Conservation (phyloP, 805 yeast genomes). For the Starmerella floris region DNA sequence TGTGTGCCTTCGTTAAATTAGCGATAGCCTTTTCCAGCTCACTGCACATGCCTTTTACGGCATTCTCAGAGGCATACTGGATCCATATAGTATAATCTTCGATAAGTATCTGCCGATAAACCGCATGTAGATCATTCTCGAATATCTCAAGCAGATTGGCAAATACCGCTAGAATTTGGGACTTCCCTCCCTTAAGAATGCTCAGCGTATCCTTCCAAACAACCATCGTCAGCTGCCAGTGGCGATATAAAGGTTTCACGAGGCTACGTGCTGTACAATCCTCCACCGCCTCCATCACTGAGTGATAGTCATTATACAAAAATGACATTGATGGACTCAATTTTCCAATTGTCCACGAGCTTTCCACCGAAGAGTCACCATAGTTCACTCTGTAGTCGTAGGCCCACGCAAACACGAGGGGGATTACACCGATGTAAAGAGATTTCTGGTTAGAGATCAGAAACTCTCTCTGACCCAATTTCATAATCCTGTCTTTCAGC, state of each 20-base stretch:
- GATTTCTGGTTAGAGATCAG: conserved; percentile 43
- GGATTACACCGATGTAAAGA: conserved; percentile 49
- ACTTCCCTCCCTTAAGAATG: conserved; percentile 54
- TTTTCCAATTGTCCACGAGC: conserved; percentile 90
- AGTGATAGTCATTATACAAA: conserved; percentile 39
- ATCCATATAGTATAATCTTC: conserved; percentile 23
- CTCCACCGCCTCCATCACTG: conserved; percentile 42
- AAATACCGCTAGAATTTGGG: conserved; percentile 46
- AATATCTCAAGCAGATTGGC: conserved; percentile 57
- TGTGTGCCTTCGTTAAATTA: conserved; percentile 3
- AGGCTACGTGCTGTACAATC: conserved; percentile 62
- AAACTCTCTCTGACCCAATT: conserved; percentile 52
- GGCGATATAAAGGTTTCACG: conserved; percentile 66
- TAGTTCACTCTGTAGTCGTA: conserved; percentile 66
- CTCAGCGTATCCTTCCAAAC: conserved; percentile 68
- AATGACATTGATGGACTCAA: conserved; percentile 63
- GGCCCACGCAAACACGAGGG: conserved; percentile 56
- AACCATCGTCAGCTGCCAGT: conserved; percentile 42
- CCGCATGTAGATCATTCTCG: conserved; percentile 29
- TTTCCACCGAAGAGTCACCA: conserved; percentile 63
- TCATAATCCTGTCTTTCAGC: conserved; percentile 52
- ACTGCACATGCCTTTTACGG: conserved; percentile 10
- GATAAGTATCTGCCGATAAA: conserved; percentile 19
- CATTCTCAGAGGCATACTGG: conserved; percentile 20
- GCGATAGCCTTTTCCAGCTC: conserved; percentile 16